These are phyloP conservation scores for Fusarium metavorans DNA, from an alignment of 2,329 filamentous ascomycete genomes.

Conservation along the genomic window DNA sequence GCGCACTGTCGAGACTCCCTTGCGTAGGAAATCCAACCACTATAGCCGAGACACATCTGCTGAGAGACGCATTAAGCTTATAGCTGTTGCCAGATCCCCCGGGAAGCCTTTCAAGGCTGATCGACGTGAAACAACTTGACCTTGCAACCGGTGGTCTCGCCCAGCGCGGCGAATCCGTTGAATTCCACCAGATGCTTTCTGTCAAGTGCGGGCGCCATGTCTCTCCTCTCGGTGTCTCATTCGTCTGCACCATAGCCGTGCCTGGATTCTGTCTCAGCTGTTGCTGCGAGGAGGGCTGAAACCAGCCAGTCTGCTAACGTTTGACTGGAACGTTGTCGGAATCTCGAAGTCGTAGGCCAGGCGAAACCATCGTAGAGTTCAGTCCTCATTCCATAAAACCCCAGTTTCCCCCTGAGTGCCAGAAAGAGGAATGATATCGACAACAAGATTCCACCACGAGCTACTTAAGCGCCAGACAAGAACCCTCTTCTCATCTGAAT, in stretches of 20 bases:
- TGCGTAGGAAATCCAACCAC: background rate
- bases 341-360: background rate
- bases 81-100: background rate
- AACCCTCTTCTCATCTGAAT: background rate
- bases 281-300: constrained; percentile 1
- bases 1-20: background rate
- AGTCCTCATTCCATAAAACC: constrained; percentile 1
- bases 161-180: background rate
- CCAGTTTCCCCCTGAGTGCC: constrained; percentile 3
- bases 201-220: background rate
- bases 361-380: background rate
- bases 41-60: background rate
- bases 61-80: background rate
- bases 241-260: background rate
- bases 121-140: background rate
- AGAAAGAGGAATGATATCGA: background rate
- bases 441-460: constrained; percentile 1
- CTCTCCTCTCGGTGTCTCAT: background rate
- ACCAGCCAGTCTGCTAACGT: background rate
- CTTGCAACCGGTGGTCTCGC: background rate
- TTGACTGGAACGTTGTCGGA: constrained; percentile 3
- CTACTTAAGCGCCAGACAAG: constrained; percentile 12
- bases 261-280: background rate
- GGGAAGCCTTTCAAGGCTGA: background rate
- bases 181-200: constrained; percentile 1